Conservation (phyloP, 257 asterid genomes). For the Osmanthus fragrans region DNA sequence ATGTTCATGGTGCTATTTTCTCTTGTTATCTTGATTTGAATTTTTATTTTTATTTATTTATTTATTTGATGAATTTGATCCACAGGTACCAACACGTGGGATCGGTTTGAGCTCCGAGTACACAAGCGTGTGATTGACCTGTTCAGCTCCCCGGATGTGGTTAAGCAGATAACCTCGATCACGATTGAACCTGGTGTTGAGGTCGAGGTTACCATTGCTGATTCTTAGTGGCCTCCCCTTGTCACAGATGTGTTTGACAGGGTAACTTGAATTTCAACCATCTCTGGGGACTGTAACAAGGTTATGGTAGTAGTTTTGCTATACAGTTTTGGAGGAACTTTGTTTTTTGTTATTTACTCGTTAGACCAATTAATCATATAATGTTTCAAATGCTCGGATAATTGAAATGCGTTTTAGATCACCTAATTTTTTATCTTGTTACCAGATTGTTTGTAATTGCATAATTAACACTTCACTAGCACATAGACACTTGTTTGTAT, state of each 20-base stretch:
- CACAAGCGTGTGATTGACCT: conserved; percentile 71
- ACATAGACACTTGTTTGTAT: no score
- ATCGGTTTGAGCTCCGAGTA: conserved; percentile 58
- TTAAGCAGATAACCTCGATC: conserved; percentile 70
- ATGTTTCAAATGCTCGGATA: background rate
- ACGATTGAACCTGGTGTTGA: conserved; percentile 67
- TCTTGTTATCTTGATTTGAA: background rate
- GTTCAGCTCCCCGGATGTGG: conserved; percentile 68
- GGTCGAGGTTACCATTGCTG: conserved; percentile 68
- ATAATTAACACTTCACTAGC: no score
- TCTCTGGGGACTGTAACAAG: conserved; percentile 8
- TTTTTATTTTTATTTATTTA: background rate
- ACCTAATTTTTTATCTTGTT: no score
- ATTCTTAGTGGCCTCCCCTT: conserved; percentile 29
- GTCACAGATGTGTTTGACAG: conserved; percentile 6
- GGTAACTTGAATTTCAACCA: conserved; percentile 8
- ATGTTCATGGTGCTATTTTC: background rate
- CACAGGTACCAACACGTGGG: conserved; percentile 55
- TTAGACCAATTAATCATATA: background rate
- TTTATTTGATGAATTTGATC: background rate
- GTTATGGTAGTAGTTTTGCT: conserved; percentile 23
- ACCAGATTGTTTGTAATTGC: no score
- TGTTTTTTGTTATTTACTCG: background rate
- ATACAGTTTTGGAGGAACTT: conserved; percentile 26
- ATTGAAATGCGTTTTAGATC: background rate